Conservation (phyloP, 2,329 filamentous ascomycete genomes). For the Leptographium radiaticola region DNA sequence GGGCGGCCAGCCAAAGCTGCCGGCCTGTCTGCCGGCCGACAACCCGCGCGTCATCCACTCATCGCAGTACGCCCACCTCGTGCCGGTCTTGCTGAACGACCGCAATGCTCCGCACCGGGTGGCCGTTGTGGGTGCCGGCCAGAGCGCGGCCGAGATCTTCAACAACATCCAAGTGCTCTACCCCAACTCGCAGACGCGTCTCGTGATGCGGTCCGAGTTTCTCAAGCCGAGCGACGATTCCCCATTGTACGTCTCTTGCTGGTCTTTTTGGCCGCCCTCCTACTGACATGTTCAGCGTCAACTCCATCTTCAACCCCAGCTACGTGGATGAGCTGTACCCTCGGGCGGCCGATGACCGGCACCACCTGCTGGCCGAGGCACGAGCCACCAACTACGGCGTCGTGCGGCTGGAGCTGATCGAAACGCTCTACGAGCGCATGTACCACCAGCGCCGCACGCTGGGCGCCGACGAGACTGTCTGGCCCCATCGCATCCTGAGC, state of each 20-base stretch:
- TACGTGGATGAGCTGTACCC: conserved; percentile 67
- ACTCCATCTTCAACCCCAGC: conserved; percentile 89
- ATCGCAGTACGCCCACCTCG: conserved; percentile 63
- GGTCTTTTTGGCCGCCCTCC: not conserved
- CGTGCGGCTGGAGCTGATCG: conserved; percentile 79
- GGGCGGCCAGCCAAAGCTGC: conserved; percentile 55
- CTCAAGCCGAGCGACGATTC: conserved; percentile 88
- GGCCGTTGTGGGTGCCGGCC: conserved; percentile 77
- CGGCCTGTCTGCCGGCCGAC: conserved; percentile 52
- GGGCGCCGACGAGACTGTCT: conserved; percentile 53
- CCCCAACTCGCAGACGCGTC: conserved; percentile 62
- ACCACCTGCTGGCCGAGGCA: conserved; percentile 49
- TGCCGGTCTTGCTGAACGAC: conserved; percentile 45
- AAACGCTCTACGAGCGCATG: conserved; percentile 74
- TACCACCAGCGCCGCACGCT: conserved; percentile 72
- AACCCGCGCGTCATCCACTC: conserved; percentile 75
- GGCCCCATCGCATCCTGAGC: conserved; percentile 71
- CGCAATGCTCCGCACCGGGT: conserved; percentile 51
- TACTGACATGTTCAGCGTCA: conserved; percentile 48
- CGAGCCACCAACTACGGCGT: conserved; percentile 90
- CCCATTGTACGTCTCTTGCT: conserved; percentile 59
- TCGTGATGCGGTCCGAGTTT: conserved; percentile 74
- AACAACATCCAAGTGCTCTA: conserved; percentile 74
- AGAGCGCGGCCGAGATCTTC: conserved; percentile 93
- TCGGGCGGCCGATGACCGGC: conserved; percentile 49